Evolutionary conservation across 1,139 yeast species (phyloP), one percentile per base, ranked within the genome.

Genomic region (Spathaspora sp.): DNA sequence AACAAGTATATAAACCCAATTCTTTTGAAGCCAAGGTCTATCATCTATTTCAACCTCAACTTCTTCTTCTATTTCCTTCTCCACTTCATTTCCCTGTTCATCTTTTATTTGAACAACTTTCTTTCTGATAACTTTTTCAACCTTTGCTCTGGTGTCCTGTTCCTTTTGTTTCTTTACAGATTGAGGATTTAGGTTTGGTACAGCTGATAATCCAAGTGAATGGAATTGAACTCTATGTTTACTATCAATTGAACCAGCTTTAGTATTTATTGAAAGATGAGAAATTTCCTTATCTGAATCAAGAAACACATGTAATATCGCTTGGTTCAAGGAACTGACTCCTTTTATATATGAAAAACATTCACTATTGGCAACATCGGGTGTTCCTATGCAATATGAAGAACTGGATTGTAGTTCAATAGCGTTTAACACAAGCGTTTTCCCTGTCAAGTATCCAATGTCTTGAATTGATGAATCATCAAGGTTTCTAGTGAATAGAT

Each of bases 1-100:
- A 10, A 73, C 69, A 2, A 71, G 75, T 23, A 74, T 51, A 56
- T 76, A 78, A 65, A 76, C 65, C 84, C 84, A 80, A 57, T 80
- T 72, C 60, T 73, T 73, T 54, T 78, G 82, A 23, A 80, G 63
- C 66, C 77, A 80, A 2, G 81, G 73, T 45, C 78, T 67, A 24
- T 71, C 68, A 44, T 64, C 70, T 5, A 56, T 65, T 23, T 59
- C 72, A 7, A 59, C 62, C 38, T 58, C 62, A 15, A 54, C 56
- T 41, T 56, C 61, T 49, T 61, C 58, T 49, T 64, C 68, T 8
- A 55, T 59, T 39, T 59, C 63, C 17, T 50, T 58, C 41, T 59
- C 64, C 1, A 57, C 53, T 33, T 60, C 63, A 13, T 61, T 59
- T 0, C 70, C 74, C 4, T 64, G 51, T 10, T 58, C 64, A 45